Evolutionary conservation across 2,329 filamentous ascomycete species (phyloP).

Genomic region (Alternaria gaisen): DNA sequence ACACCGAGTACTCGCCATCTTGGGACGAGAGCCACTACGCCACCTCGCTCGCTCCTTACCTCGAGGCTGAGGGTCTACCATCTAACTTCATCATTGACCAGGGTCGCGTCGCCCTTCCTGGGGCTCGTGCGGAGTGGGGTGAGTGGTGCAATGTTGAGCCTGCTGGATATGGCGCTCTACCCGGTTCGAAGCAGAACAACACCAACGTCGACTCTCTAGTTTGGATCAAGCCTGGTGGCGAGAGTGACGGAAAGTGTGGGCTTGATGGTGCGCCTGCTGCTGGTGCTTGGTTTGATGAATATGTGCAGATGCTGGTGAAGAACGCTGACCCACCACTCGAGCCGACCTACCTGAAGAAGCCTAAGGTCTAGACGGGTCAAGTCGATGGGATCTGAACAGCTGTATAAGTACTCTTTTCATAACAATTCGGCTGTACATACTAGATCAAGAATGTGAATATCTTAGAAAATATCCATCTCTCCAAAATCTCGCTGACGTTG

Average conservation of each 20-base stretch:
- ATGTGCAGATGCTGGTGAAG: conserved; percentile 41
- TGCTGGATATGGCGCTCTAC: conserved; percentile 31
- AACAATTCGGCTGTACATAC: neutral
- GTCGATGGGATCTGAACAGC: neutral
- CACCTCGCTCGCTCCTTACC: conserved; percentile 27
- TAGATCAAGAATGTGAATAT: neutral
- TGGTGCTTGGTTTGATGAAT: conserved; percentile 42
- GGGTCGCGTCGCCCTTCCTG: conserved; percentile 35
- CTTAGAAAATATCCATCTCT: too few relatives aligned
- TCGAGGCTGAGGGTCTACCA: conserved; percentile 36
- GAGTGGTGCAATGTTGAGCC: conserved; percentile 43
- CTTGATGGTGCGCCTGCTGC: conserved; percentile 37
- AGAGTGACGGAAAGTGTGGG: conserved; percentile 39
- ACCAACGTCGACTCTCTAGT: conserved; percentile 40
- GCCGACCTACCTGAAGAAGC: conserved; percentile 33
- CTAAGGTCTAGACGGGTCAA: neutral
- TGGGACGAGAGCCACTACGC: conserved; percentile 42
- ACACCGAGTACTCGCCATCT: conserved; percentile 33
- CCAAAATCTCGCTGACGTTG: too few relatives aligned
- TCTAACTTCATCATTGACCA: conserved; percentile 42
- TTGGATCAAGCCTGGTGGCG: conserved; percentile 44
- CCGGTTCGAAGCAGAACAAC: conserved; percentile 31
- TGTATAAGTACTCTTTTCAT: neutral
- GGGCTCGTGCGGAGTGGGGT: conserved; percentile 37
- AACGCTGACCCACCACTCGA: conserved; percentile 34